Evolutionary conservation across 2,329 filamentous ascomycete species (phyloP).

Genomic region (Colletotrichum lentis): DNA sequence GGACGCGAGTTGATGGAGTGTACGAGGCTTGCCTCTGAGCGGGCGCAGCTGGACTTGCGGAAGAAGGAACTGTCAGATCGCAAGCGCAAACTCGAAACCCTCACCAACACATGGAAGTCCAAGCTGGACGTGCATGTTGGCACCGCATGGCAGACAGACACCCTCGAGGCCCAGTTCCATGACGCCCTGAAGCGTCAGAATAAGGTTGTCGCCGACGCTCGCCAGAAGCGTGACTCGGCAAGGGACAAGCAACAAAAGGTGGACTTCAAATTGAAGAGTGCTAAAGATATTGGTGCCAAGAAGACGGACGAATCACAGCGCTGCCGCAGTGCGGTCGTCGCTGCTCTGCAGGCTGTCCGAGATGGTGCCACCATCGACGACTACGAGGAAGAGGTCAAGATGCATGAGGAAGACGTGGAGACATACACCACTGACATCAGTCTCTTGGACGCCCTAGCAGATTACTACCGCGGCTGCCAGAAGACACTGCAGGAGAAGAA

Average conservation of each 20-base stretch:
- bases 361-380: constrained; percentile 61
- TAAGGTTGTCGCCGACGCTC: constrained; percentile 67
- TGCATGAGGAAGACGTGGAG: constrained; percentile 65
- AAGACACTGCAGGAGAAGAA: constrained; percentile 72
- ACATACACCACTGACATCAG: constrained; percentile 72
- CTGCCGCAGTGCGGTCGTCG: constrained; percentile 65
- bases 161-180: constrained; percentile 76
- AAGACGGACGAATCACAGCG: constrained; percentile 69
- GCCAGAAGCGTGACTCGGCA: constrained; percentile 74
- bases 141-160: constrained; percentile 71
- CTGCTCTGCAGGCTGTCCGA: constrained; percentile 56
- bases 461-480: constrained; percentile 76
- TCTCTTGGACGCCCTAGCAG: constrained; percentile 72
- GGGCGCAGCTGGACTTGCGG: constrained; percentile 83
- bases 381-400: constrained; percentile 59
- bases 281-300: constrained; percentile 69
- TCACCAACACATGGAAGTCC: constrained; percentile 76
- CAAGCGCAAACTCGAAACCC: constrained; percentile 77
- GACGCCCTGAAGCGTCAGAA: constrained; percentile 65
- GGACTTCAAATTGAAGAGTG: constrained; percentile 74
- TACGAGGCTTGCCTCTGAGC: constrained; percentile 80
- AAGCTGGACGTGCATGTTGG: constrained; percentile 74
- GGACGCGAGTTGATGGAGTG: constrained; percentile 84
- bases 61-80: constrained; percentile 81
- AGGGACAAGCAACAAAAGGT: constrained; percentile 79